These are phyloP conservation scores for Chenopodium formosanum DNA, from an alignment of 148 eudicot species.

Conservation along the genomic window DNA sequence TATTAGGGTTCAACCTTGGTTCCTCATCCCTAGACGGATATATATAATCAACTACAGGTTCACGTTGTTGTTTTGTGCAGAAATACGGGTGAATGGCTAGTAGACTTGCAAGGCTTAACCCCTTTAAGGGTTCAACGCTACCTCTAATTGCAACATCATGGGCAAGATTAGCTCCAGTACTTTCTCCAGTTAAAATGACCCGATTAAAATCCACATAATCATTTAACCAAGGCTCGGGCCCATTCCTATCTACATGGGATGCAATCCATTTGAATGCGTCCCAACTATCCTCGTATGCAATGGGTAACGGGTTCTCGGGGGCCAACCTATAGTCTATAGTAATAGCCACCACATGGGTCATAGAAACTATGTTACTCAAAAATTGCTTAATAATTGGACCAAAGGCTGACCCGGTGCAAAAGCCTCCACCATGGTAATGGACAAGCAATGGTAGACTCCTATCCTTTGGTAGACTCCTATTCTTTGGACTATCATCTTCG, in stretches of 20 bases:
- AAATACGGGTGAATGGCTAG: slow-evolving; percentile 44
- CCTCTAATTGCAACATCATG: slow-evolving; percentile 39
- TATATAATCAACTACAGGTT: slow-evolving; percentile 1
- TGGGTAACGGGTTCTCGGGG: slow-evolving; percentile 54
- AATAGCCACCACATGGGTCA: slow-evolving; percentile 27
- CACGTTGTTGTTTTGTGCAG: slow-evolving; percentile 11
- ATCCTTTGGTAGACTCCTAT: not conserved
- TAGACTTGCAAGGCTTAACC: slow-evolving; percentile 24
- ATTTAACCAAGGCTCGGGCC: slow-evolving; percentile 45
- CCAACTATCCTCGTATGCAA: slow-evolving; percentile 51
- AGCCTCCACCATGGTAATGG: slow-evolving; percentile 62
- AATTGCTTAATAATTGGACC: slow-evolving; percentile 32
- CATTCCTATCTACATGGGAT: slow-evolving; percentile 29
- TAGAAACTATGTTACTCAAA: slow-evolving; percentile 18
- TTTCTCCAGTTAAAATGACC: slow-evolving; percentile 47
- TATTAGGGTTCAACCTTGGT: slow-evolving; percentile 36
- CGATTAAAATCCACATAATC: slow-evolving; percentile 31
- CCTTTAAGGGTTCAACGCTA: slow-evolving; percentile 11
- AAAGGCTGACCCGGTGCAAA: slow-evolving; percentile 31
- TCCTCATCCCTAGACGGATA: slow-evolving; percentile 29
- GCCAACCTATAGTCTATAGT: slow-evolving; percentile 55
- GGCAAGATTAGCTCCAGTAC: slow-evolving; percentile 54
- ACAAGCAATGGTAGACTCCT: slow-evolving; percentile 47
- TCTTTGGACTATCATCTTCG: not conserved
- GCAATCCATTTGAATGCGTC: slow-evolving; percentile 44